Evolutionary conservation across 2,329 filamentous ascomycete genomes (phyloP).

Genomic region (Rugonectria rugulosa): DNA sequence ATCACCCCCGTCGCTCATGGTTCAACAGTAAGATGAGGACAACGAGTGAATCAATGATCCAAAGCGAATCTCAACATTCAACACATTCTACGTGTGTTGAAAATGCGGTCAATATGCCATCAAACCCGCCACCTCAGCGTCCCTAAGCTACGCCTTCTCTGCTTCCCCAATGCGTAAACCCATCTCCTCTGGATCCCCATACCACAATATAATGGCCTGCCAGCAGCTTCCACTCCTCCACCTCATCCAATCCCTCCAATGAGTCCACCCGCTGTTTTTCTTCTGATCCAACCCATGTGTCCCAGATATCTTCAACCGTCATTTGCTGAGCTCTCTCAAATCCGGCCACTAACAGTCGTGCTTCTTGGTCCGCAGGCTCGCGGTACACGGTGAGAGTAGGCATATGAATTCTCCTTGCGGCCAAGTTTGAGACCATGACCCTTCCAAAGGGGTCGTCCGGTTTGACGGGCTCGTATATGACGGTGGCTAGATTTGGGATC

Average conservation of each 20-base stretch:
- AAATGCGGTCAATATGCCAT: background rate
- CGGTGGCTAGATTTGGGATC: slow-evolving; percentile 60
- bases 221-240: slow-evolving; percentile 91
- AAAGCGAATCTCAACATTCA: background rate
- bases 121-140: background rate
- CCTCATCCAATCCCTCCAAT: slow-evolving; percentile 89
- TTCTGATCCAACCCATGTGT: slow-evolving; percentile 70
- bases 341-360: slow-evolving; percentile 70
- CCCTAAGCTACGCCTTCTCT: slow-evolving; percentile 16
- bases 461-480: slow-evolving; percentile 89
- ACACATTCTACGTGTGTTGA: background rate
- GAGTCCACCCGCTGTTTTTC: slow-evolving; percentile 83
- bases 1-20: no score
- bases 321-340: slow-evolving; percentile 59
- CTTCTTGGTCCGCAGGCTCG: slow-evolving; percentile 71
- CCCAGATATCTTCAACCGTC: slow-evolving; percentile 71
- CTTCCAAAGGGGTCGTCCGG: slow-evolving; percentile 86
- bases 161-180: slow-evolving; percentile 30
- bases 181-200: slow-evolving; percentile 76
- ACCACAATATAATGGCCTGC: slow-evolving; percentile 88
- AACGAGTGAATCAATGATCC: background rate
- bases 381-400: slow-evolving; percentile 81
- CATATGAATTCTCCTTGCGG: slow-evolving; percentile 80
- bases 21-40: background rate
- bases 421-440: slow-evolving; percentile 92